Evolutionary conservation across 345 rosid species (phyloP).

Genomic region (Stellera chamaejasme): DNA sequence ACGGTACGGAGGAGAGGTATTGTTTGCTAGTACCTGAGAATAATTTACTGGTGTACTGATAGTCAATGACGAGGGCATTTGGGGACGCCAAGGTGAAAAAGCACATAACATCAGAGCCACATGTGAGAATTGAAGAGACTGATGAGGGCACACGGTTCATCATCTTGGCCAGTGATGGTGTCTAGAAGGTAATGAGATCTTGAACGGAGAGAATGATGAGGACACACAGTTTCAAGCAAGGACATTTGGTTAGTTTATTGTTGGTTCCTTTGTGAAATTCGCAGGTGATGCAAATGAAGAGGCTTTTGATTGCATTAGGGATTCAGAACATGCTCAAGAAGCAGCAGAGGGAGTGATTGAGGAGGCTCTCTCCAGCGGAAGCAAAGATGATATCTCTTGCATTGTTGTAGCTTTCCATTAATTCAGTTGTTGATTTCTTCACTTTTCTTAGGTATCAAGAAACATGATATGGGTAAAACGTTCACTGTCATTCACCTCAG

Average conservation of each 20-base stretch:
- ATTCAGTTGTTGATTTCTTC: too few species aligned
- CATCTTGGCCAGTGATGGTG: constrained; percentile 51
- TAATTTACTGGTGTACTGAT: constrained; percentile 25
- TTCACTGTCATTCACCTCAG: too few species aligned
- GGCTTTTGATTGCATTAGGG: constrained; percentile 19
- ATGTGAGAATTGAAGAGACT: constrained; percentile 7
- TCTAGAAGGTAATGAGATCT: constrained; percentile 34
- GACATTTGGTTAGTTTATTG: not conserved
- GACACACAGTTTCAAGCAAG: too few species aligned
- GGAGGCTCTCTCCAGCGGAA: constrained; percentile 28
- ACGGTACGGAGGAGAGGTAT: constrained; percentile 12
- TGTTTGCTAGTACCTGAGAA: constrained; percentile 7
- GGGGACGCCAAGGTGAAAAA: constrained; percentile 29
- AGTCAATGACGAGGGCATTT: constrained; percentile 32
- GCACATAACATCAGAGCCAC: constrained; percentile 29
- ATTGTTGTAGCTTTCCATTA: too few species aligned
- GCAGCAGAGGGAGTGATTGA: constrained; percentile 22
- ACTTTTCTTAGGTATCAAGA: too few species aligned
- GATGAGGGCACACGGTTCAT: constrained; percentile 18
- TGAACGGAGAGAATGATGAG: too few species aligned
- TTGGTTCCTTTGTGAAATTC: not conserved
- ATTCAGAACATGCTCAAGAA: constrained; percentile 18
- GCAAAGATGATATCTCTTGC: too few species aligned
- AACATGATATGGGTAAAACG: too few species aligned
- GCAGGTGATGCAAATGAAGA: constrained; percentile 47